Base-by-base conservation (phyloP, 1,284 basidiomycete genomes). In the Leccinum solheimii region DNA sequence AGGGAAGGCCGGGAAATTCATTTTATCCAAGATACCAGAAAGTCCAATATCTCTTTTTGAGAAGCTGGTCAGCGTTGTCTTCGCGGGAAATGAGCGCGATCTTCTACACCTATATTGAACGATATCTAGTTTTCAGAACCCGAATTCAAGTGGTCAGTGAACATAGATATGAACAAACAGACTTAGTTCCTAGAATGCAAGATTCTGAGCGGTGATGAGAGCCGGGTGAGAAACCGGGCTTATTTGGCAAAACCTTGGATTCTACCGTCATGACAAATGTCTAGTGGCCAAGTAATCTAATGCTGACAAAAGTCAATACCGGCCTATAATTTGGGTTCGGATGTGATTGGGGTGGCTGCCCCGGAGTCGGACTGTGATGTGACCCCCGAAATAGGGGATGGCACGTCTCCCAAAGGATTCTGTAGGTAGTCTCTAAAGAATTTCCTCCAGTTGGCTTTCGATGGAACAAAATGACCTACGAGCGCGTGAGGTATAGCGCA, bases 381-480 rank as follows among this genome's bases (percentile, higher is more conserved):
- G 14, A 26, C 26, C 36, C 58, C 54, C 19, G 56, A 60, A 14
- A 21, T 23, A 13, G 73, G 74, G 36, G 70, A 76, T n/a, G 64
- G 59, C 3, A 74, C 58, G 0, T 58, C 54, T 23, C 64, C 65
- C 23, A 32, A 61, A 23, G 72, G 82, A 65, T 80, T 71, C 49
- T 69, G 69, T 32, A 87, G 64, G 67, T 84, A 87, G 6, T 80
- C 80, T 56, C 77, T 76, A 40, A 93, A 76, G 74, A 93, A 92
- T 66, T 82, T 83, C 21, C 90, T 80, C 91, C 91, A 94, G 49
- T 77, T 82, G 2, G 82, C 83, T 66, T 88, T 91, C 7, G 85
- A 87, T 0, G 91, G 91, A 3, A 93, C 85, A 66, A 92, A 92
- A 70, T 94, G 92, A 19, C 91, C 91, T 92, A 36, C 26, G 49